Evolutionary conservation across 2,329 filamentous ascomycete genomes (phyloP).

Genomic region (Aspergillus spinulosporus): DNA sequence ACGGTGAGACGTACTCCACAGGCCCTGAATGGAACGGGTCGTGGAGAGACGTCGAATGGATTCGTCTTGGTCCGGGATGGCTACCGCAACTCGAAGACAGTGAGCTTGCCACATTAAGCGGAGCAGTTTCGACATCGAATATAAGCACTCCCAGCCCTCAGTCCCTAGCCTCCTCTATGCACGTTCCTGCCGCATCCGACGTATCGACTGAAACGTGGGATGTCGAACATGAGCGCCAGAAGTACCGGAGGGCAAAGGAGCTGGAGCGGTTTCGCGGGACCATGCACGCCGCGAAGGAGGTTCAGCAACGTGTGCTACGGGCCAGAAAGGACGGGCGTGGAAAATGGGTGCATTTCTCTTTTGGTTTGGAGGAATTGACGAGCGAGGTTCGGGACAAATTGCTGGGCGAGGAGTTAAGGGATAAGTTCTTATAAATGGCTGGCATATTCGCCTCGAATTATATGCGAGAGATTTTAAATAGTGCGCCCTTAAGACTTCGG

Average conservation of each 20-base stretch:
- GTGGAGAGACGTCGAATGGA: conserved; percentile 47
- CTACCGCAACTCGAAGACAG: conserved; percentile 28
- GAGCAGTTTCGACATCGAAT: background rate
- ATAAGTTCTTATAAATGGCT: background rate
- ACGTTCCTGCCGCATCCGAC: conserved; percentile 20
- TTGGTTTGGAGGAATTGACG: conserved; percentile 29
- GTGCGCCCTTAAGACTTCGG: no score
- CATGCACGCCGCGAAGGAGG: conserved; percentile 30
- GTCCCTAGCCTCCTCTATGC: conserved; percentile 26
- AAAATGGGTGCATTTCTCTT: conserved; percentile 43
- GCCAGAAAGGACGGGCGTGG: conserved; percentile 35
- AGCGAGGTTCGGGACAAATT: conserved; percentile 20
- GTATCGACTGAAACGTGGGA: conserved; percentile 27
- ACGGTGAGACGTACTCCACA: conserved; percentile 29
- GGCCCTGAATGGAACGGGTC: conserved; percentile 49
- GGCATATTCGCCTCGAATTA: background rate
- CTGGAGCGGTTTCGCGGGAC: conserved; percentile 32
- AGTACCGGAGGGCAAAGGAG: conserved; percentile 34
- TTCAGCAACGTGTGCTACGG: conserved; percentile 33
- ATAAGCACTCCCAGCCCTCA: background rate
- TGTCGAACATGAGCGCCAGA: conserved; percentile 34
- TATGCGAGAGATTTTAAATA: background rate
- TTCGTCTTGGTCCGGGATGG: conserved; percentile 47
- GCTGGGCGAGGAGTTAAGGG: conserved; percentile 18
- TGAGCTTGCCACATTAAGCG: conserved; percentile 5